Base-by-base conservation (phyloP, 2,329 filamentous ascomycete species). In the Fusarium solani-melongenae region DNA sequence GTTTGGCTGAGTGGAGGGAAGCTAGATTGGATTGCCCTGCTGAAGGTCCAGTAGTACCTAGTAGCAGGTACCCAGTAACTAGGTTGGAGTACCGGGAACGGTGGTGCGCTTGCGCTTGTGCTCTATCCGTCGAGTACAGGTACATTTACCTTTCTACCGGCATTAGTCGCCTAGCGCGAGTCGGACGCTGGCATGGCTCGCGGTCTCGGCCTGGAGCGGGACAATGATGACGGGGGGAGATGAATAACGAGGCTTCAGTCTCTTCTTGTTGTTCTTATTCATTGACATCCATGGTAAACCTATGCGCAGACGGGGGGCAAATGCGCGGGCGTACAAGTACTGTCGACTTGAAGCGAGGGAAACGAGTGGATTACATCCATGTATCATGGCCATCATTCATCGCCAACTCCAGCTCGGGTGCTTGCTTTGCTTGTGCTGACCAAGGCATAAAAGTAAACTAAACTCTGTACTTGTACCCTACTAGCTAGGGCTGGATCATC, bases 401-500 rank as follows among this genome's bases (percentile, higher is more conserved):
- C 29, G 20, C 51, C 63, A 44, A 34, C 63, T 51, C 20, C 56
- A 41, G 39, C 56, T 56, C 39, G 39, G 24, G 17, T 44, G 57
- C 20, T 44, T 60, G 38, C 59, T 31, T 49, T 62, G 33, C 31
- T 66, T 66, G 27, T 59, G 64, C 67, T 64, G 70, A 71, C 70
- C 68, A 71, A 73, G 62, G 64, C 49, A 57, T 65, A 64, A 59
- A 36, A n/a, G 33, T 15, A 36, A 14, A 27, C 53, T 38, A 36
- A 34, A 56, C 51, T 33, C 51, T 56, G 31, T 36, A 36, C 51
- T 56, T 36, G 51, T 36, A 55, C 51, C 51, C 51, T 33, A 34
- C n/a, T 36, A 22, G 24, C 60, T 62, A 53, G 60, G 60, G 41
- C 63, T 67, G 57, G 70, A 70, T 75, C 70, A 77, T 77, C 64